Evolutionary conservation across 2,329 filamentous ascomycete species (phyloP), one percentile per base, ranked within the genome.

Genomic region (Xylaria sp.): DNA sequence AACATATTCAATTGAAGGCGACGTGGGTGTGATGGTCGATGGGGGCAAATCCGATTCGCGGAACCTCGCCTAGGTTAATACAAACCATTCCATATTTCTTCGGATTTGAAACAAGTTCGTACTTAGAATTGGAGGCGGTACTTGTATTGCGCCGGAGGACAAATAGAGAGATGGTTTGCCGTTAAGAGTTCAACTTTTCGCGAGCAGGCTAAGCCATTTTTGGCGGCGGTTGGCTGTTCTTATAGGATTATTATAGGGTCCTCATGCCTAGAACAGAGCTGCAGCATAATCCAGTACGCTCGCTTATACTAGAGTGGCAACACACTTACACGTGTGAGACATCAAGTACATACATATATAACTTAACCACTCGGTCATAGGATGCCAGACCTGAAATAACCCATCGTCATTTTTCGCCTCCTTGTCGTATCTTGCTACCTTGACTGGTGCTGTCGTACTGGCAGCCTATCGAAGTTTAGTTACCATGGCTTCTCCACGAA

Each of bases 101-200:
- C n/a, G n/a, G n/a, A n/a, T n/a, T n/a, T n/a, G n/a, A n/a, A n/a
- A n/a, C n/a, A n/a, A n/a, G n/a, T n/a, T n/a, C n/a, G n/a, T n/a
- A n/a, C n/a, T n/a, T n/a, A n/a, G n/a, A n/a, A n/a, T n/a, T n/a
- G n/a, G n/a, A 44, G 42, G 42, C 42, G 42, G n/a, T n/a, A 9
- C 42, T 6, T 7, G n/a, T 44, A 44, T 20, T 44, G n/a, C 7
- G 42, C 22, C n/a, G n/a, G 42, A n/a, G 42, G 42, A n/a, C 42
- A 9, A 44, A 10, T 44, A 20, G 42, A 20, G n/a, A n/a, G 42
- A 44, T 44, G 1, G n/a, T 44, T 22, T 44, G 17, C 17, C 17
- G 29, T 9, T 53, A 53, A 6, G 29, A 22, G 49, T 53, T 53
- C 49, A 53, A 53, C 49, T 53, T 53, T 53, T 33, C 49, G 49